Evolutionary conservation across 1,284 basidiomycete species (phyloP).

Genomic region (Pseudozyma pruni): DNA sequence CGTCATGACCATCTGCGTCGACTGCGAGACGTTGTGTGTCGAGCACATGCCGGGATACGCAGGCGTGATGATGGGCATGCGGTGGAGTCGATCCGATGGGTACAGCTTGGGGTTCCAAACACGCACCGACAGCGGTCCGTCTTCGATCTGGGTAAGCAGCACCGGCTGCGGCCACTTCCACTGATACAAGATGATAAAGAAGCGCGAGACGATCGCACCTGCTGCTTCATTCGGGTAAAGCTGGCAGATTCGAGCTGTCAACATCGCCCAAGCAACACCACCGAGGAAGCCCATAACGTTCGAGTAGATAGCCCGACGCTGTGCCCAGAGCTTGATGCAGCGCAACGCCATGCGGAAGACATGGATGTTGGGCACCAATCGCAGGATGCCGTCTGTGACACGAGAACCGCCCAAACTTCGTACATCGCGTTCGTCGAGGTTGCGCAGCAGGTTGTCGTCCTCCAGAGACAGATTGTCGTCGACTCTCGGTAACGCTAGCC

Average conservation of each 20-base stretch:
- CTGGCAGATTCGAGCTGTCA: conserved; percentile 98
- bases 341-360: conserved; percentile 94
- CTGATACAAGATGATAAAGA: conserved; percentile 96
- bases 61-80: conserved; percentile 99
- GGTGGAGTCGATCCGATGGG: conserved; percentile 88
- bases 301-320: conserved; percentile 94
- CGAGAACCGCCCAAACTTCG: conserved; percentile 96
- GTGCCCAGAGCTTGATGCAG: conserved; percentile 98
- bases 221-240: conserved; percentile 94
- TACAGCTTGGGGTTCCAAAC: conserved; percentile 99
- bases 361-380: conserved; percentile 91
- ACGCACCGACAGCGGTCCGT: conserved; percentile 88
- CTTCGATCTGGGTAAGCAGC: conserved; percentile 88
- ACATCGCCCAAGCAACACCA: conserved; percentile 98
- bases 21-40: conserved; percentile 95
- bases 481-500: conserved; percentile 82
- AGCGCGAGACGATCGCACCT: conserved; percentile 93
- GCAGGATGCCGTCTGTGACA: conserved; percentile 94
- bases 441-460: conserved; percentile 90
- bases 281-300: conserved; percentile 98
- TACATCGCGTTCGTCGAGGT: conserved; percentile 92
- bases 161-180: conserved; percentile 99
- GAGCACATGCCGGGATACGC: conserved; percentile 99
- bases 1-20: conserved; percentile 95
- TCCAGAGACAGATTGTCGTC: conserved; percentile 89